Evolutionary conservation across 1,284 basidiomycete genomes (phyloP), one percentile per base, ranked within the genome.

Genomic region (Leccinum griseonigrum): DNA sequence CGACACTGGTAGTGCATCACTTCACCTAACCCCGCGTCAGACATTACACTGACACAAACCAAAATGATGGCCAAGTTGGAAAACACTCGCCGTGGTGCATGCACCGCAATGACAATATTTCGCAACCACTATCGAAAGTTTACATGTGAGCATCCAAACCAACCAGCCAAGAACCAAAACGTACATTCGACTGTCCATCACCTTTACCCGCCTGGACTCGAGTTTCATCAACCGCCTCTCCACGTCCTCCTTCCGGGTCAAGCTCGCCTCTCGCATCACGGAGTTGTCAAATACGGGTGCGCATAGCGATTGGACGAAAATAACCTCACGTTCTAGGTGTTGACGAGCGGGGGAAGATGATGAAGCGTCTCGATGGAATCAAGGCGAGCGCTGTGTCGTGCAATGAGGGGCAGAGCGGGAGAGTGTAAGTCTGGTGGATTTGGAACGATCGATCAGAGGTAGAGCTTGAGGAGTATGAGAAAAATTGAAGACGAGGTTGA

Each of bases 1-100:
- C 94, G 88, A 73, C 95, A 97, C 67, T 95, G 92, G 72, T 96
- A 93, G 77, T 97, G 95, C 0, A 94, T 97, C 2, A 96, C 95
- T 74, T 96, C 92, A 22, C 43, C 43, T 46, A 4, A 53, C 16
- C 11, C 1, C 4, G 0, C 14, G 51, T 64, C 29, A 69, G 50
- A 0, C 2, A 54, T 6, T 10, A 7, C 9, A 4, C 40, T 4
- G 55, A 26, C 13, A 7, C 29, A 31, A 10, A 40, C 57, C 3
- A 32, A 31, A 26, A 14, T 1, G 3, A 16, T 5, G n/a, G n/a
- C 8, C 4, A 18, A 48, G 28, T 16, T 0, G 1, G 8, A 4
- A n/a, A 6, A 10, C 0, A 61, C 82, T 70, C 67, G 88, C 89
- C 85, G 82, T 64, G 95, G 95, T 14, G 89, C 81, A 79, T 97